Evolutionary conservation across 306 rosid species (phyloP).

Genomic region (Lathyrus tuberosus): DNA sequence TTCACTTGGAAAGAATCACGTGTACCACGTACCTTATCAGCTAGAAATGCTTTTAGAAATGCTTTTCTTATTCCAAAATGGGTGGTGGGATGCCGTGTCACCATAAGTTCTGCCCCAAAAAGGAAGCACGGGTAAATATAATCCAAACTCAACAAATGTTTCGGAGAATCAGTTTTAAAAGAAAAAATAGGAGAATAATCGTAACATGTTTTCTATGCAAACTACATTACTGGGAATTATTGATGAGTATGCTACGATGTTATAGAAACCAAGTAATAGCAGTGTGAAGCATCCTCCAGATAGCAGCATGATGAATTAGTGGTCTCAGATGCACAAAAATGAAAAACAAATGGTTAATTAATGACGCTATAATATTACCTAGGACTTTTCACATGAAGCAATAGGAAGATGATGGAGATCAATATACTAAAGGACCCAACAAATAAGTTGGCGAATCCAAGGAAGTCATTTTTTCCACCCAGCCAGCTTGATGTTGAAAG

Average conservation of each 20-base stretch:
- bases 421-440: slow-evolving; percentile 72
- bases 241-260: background rate
- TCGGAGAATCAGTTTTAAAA: slow-evolving; percentile 23
- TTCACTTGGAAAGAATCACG: background rate
- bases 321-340: slow-evolving; percentile 15
- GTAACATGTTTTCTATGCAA: slow-evolving; percentile 13
- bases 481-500: slow-evolving; percentile 88
- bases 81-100: slow-evolving; percentile 43
- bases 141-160: slow-evolving; percentile 11
- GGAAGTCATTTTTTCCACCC: slow-evolving; percentile 96
- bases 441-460: slow-evolving; percentile 74
- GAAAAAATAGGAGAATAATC: slow-evolving; percentile 14
- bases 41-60: slow-evolving; percentile 48
- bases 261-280: background rate
- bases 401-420: slow-evolving; percentile 67
- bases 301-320: slow-evolving; percentile 18
- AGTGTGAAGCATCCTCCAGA: slow-evolving; percentile 16
- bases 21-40: slow-evolving; percentile 41
- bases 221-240: slow-evolving; percentile 17
- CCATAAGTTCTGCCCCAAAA: slow-evolving; percentile 53
- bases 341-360: slow-evolving; percentile 21
- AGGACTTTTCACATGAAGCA: slow-evolving; percentile 74
- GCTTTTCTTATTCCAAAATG: slow-evolving; percentile 59
- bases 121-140: slow-evolving; percentile 24
- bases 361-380: slow-evolving; percentile 56